phyloP scores from a whole-genome alignment of 768 basidiomycete species.

The Mycena vitilis region DNA sequence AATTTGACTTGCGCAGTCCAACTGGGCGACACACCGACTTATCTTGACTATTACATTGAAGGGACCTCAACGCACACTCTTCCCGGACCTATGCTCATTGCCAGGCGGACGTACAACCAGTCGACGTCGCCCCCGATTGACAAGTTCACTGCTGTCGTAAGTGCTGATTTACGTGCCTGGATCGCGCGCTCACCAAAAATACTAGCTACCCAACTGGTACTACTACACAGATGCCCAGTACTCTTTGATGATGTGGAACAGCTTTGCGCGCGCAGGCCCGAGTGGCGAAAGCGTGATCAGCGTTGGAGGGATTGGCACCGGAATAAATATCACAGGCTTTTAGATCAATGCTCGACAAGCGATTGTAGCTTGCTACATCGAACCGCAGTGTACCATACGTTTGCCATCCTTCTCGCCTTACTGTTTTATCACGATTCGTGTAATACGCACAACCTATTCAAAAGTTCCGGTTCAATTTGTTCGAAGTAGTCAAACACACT shows the following conservation, averaged over 20 bases:
- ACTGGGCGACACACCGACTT: constrained; percentile 31
- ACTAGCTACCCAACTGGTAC: constrained; percentile 32
- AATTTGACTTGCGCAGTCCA: constrained; percentile 35
- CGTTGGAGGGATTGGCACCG: constrained; percentile 12
- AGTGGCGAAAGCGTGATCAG: constrained; percentile 27
- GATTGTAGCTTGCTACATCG: too few species aligned
- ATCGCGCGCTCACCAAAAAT: neutral
- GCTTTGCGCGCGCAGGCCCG: constrained; percentile 28
- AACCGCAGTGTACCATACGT: too few species aligned
- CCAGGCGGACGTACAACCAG: constrained; percentile 27
- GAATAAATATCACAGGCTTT: constrained; percentile 28
- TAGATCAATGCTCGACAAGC: neutral
- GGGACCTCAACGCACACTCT: constrained; percentile 1
- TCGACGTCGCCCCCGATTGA: constrained; percentile 23
- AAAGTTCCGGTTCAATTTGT: too few species aligned
- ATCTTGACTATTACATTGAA: constrained; percentile 30
- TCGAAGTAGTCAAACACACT: too few species aligned
- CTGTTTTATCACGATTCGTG: too few species aligned
- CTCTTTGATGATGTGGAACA: constrained; percentile 15
- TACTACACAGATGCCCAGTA: constrained; percentile 25
- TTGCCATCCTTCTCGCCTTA: too few species aligned
- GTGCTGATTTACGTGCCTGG: neutral
- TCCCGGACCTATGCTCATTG: constrained; percentile 29
- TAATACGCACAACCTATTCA: too few species aligned
- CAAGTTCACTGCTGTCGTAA: constrained; percentile 24